These are phyloP conservation scores for Phylloporus arenicola DNA, from an alignment of 768 basidiomycete species.

Conservation along the genomic window DNA sequence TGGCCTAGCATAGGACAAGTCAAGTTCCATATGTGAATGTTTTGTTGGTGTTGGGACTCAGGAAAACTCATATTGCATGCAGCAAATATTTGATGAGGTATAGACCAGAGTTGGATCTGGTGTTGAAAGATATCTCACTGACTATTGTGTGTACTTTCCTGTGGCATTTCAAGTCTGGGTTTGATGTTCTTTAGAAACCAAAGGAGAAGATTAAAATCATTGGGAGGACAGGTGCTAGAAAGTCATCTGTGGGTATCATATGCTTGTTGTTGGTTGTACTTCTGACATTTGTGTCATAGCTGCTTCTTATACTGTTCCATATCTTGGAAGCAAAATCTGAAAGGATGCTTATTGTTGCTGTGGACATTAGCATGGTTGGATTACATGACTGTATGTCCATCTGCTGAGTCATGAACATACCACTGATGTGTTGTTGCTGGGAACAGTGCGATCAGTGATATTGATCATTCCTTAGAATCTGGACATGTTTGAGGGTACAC, in stretches of 20 bases:
- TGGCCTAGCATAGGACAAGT: no score
- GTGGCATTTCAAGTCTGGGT: not conserved
- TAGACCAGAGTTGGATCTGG: no score
- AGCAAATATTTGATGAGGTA: no score
- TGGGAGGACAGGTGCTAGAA: no score
- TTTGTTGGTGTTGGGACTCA: not conserved
- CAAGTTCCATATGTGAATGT: conserved; percentile 36
- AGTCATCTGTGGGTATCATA: no score
- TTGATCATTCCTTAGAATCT: conserved; percentile 84
- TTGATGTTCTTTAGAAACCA: not conserved
- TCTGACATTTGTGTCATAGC: conserved; percentile 26
- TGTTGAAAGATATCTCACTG: no score
- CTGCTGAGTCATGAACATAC: not conserved
- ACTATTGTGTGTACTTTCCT: no score
- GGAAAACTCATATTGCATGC: not conserved
- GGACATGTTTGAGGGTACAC: conserved; percentile 64
- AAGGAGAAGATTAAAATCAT: no score
- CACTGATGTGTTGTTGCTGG: not conserved
- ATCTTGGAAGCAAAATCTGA: conserved; percentile 69
- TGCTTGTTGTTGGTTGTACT: not conserved
- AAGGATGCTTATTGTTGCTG: conserved; percentile 63
- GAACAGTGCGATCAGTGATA: conserved; percentile 61
- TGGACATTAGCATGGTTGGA: conserved; percentile 76
- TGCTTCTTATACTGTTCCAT: conserved; percentile 69
- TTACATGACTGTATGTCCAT: conserved; percentile 46